Evolutionary conservation across 768 basidiomycete genomes (phyloP), one percentile per base, ranked within the genome.

Genomic region (Floccularia luteovirens): DNA sequence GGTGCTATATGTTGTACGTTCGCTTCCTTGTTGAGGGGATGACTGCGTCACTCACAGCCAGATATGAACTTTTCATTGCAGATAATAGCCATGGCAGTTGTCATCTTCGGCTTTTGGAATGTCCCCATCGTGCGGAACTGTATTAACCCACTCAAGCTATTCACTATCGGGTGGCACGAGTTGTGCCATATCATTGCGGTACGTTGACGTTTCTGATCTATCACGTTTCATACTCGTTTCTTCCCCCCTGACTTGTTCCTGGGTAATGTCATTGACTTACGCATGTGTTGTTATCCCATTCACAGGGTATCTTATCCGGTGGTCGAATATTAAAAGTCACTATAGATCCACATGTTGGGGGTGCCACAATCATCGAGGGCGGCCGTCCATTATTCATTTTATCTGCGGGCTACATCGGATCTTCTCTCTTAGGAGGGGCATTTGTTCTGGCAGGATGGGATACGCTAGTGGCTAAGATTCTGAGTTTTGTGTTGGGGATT

Each of bases 131-230:
- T 79, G 19, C 71, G 89, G 33, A 76, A 79, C 52, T 53, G 86
- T 61, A 90, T 90, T 52, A 86, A 76, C 53, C 89, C 89, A 6
- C 70, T 91, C 50, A 91, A 91, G 58, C 67, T 91, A 11, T 82
- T 91, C 55, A 85, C 87, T 38, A 90, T 91, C 44, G 89, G 88
- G 31, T 88, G 79, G 75, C 90, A 92, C 52, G 90, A 92, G 55
- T 68, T 91, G 12, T 90, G 84, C 53, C 90, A 92, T 57, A 81
- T 90, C 52, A 66, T 72, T 36, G 76, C 78, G 27, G 89, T 90
- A 47, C 40, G 82, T 67, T n/a, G n/a, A n/a, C n/a, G 21, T 21
- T 28, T 11, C 3, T 33, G 27, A 31, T 25, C 47, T 45, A 36
- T 49, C 16, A 32, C 41, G 34, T 41, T 22, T 21, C 31, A 28